Evolutionary conservation across 2,329 filamentous ascomycete genomes (phyloP).

Genomic region (Fusarium paranaense): DNA sequence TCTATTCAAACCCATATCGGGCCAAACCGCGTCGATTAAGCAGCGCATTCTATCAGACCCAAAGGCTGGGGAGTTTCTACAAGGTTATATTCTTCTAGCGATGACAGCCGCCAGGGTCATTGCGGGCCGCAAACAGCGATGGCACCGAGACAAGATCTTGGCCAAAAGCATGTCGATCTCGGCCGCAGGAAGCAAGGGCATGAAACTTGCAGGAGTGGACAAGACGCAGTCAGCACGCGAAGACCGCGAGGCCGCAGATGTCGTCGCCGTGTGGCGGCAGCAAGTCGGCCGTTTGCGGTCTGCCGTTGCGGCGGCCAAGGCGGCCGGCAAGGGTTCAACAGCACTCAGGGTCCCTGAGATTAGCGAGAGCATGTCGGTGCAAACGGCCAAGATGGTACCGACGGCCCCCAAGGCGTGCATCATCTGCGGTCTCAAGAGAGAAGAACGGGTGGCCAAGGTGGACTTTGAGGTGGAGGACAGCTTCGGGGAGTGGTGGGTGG

Average conservation of each 20-base stretch:
- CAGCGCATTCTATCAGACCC: constrained; percentile 73
- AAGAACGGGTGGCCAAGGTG: constrained; percentile 82
- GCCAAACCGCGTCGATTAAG: constrained; percentile 67
- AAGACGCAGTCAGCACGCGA: constrained; percentile 85
- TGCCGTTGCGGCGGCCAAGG: constrained; percentile 75
- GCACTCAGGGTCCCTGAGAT: constrained; percentile 76
- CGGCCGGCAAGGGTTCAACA: constrained; percentile 60
- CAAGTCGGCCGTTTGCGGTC: constrained; percentile 80
- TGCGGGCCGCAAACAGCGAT: constrained; percentile 85
- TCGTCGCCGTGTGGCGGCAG: constrained; percentile 79
- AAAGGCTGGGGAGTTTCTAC: constrained; percentile 71
- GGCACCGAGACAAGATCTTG: constrained; percentile 89
- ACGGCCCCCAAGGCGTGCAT: constrained; percentile 82
- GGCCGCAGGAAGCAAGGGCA: constrained; percentile 79
- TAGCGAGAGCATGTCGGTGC: constrained; percentile 74
- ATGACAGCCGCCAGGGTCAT: constrained; percentile 83
- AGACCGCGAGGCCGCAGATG: constrained; percentile 85
- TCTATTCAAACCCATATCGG: constrained; percentile 74
- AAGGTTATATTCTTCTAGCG: constrained; percentile 71
- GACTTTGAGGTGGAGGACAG: constrained; percentile 86
- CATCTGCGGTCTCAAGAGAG: constrained; percentile 87
- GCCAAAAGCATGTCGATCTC: constrained; percentile 92
- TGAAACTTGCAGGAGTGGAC: constrained; percentile 92
- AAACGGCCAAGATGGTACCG: constrained; percentile 77
- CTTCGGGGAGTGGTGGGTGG: constrained; percentile 97